These are phyloP conservation scores for Echinosophora koreensis DNA, from an alignment of 306 rosid genomes.

Conservation along the genomic window DNA sequence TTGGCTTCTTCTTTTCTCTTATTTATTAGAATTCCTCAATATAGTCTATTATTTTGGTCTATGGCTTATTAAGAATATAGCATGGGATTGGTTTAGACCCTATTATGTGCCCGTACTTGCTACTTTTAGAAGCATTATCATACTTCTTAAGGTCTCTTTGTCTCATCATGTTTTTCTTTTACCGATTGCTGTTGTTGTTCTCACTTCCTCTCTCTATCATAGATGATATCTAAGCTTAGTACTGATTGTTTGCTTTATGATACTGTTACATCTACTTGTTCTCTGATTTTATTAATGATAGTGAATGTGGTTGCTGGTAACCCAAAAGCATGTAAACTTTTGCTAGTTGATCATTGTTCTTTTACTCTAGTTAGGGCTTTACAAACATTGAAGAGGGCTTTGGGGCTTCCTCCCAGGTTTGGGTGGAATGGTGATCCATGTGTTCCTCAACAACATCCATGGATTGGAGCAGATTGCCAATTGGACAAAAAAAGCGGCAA, in stretches of 20 bases:
- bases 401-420: slow-evolving; percentile 90
- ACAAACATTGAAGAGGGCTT: slow-evolving; percentile 72
- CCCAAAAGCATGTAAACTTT: slow-evolving; percentile 31
- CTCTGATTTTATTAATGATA: slow-evolving; percentile 8
- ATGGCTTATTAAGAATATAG: slow-evolving; percentile 3
- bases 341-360: slow-evolving; percentile 44
- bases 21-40: slow-evolving; percentile 15
- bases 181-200: slow-evolving; percentile 29
- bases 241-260: slow-evolving; percentile 32
- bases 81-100: slow-evolving; percentile 40
- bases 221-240: slow-evolving; percentile 5
- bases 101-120: slow-evolving; percentile 19
- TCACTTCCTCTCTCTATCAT: slow-evolving; percentile 12
- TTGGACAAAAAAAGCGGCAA: slow-evolving; percentile 64
- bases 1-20: slow-evolving; percentile 1
- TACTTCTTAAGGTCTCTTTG: slow-evolving; percentile 37
- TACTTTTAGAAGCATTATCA: slow-evolving; percentile 41
- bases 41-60: slow-evolving; percentile 27
- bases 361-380: slow-evolving; percentile 79
- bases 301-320: slow-evolving; percentile 13
- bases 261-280: slow-evolving; percentile 20
- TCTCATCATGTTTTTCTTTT: slow-evolving; percentile 11
- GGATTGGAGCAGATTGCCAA: slow-evolving; percentile 93
- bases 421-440: slow-evolving; percentile 99
- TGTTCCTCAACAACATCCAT: slow-evolving; percentile 97